Evolutionary conservation across 208 protist genomes (phyloP).

Genomic region (Porcisia hertigi): DNA sequence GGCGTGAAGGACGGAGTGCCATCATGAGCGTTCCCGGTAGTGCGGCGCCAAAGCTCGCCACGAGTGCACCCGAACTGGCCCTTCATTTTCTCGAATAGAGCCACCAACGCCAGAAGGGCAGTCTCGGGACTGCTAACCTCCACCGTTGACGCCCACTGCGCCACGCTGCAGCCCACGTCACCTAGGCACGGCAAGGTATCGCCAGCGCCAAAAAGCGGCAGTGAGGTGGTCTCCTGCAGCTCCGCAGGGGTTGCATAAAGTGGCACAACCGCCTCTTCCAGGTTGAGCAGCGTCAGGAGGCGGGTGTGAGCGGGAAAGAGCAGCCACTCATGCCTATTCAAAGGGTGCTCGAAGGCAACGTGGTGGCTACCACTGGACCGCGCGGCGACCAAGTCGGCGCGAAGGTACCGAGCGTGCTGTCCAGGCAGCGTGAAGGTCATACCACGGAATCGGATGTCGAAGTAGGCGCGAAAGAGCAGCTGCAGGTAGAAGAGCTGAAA

Average conservation of each 20-base stretch:
- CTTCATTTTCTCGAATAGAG: constrained; percentile 59
- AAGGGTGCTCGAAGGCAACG: constrained; percentile 72
- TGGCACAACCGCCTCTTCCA: constrained; percentile 71
- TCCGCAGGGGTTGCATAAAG: constrained; percentile 41
- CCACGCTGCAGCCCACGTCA: constrained; percentile 34
- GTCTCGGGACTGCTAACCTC: constrained; percentile 40
- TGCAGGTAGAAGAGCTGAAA: constrained; percentile 89
- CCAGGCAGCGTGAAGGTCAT: constrained; percentile 26
- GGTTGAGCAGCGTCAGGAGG: constrained; percentile 48
- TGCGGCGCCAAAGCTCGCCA: constrained; percentile 22
- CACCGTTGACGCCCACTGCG: constrained; percentile 56
- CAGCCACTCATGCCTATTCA: constrained; percentile 34
- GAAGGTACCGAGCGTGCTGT: constrained; percentile 27
- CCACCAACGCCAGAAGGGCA: constrained; percentile 40
- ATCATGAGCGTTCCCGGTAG: background rate
- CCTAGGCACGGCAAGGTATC: constrained; percentile 47
- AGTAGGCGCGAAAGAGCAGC: constrained; percentile 77
- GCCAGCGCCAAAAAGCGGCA: constrained; percentile 58
- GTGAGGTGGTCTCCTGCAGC: constrained; percentile 35
- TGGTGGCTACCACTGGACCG: constrained; percentile 32
- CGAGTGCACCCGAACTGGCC: constrained; percentile 37
- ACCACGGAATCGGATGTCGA: constrained; percentile 68
- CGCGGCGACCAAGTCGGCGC: constrained; percentile 54
- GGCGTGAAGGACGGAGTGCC: background rate
- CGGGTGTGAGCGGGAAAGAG: constrained; percentile 63